These are phyloP conservation scores for Chlorella ohadii DNA, from an alignment of 139 green algal species.

Conservation along the genomic window DNA sequence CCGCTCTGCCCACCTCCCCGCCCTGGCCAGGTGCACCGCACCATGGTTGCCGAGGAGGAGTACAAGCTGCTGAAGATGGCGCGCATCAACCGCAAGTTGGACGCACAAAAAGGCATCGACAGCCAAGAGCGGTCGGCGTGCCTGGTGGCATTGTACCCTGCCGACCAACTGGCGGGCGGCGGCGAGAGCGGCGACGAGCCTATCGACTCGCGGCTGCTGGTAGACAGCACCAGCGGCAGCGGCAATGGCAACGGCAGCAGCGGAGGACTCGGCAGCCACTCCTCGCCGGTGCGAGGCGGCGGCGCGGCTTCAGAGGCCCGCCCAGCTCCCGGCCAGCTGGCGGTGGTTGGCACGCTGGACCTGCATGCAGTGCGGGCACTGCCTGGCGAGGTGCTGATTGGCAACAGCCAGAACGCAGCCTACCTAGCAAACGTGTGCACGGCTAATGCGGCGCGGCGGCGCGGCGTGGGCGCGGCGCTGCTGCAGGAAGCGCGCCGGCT, in stretches of 20 bases:
- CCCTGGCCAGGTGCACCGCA: slow-evolving; percentile 61
- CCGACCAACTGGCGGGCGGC: background rate
- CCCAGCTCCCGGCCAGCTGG: background rate
- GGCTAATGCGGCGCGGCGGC: slow-evolving; percentile 33
- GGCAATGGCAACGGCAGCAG: background rate
- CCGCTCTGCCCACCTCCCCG: too few species aligned
- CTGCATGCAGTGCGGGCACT: slow-evolving; percentile 47
- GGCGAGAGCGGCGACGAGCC: background rate
- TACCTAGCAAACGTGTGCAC: slow-evolving; percentile 69
- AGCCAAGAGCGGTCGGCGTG: background rate
- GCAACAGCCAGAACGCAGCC: slow-evolving; percentile 40
- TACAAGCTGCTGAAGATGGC: slow-evolving; percentile 41
- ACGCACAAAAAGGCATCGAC: background rate
- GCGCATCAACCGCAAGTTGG: slow-evolving; percentile 23
- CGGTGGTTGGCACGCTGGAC: slow-evolving; percentile 58
- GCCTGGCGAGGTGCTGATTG: slow-evolving; percentile 58
- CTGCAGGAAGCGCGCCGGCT: slow-evolving; percentile 31
- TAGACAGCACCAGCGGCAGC: background rate
- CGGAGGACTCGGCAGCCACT: background rate
- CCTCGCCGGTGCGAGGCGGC: background rate
- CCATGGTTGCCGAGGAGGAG: slow-evolving; percentile 58
- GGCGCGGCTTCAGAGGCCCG: background rate
- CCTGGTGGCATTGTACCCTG: slow-evolving; percentile 34
- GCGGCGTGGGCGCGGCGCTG: slow-evolving; percentile 49
- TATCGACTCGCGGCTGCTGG: slow-evolving; percentile 1